Evolutionary conservation across 306 rosid species (phyloP).

Genomic region (Quercus glauca): DNA sequence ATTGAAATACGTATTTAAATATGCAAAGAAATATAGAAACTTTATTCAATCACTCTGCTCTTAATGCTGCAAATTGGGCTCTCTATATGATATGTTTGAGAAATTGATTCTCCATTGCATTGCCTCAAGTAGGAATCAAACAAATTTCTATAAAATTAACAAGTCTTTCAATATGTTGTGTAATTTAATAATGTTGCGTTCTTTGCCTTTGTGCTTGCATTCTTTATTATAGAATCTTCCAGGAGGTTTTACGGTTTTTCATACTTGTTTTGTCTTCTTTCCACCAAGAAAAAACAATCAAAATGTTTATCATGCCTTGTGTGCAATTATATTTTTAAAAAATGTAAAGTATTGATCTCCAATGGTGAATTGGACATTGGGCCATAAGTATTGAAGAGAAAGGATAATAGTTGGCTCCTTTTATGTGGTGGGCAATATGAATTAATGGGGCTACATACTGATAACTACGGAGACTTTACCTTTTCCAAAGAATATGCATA

Average conservation of each 20-base stretch:
- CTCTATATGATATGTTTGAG: not conserved
- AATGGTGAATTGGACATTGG: too few relatives aligned
- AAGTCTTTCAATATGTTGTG: not conserved
- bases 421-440: not conserved
- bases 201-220: not conserved
- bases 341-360: not conserved
- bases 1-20: not conserved
- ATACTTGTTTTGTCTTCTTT: not conserved
- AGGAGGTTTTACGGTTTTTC: not conserved
- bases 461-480: not conserved
- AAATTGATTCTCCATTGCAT: not conserved
- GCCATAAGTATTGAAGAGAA: not conserved
- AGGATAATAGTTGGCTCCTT: not conserved
- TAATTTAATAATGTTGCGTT: not conserved
- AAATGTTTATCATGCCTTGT: not conserved
- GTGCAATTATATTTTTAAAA: not conserved
- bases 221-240: not conserved
- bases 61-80: not conserved
- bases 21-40: not conserved
- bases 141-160: not conserved
- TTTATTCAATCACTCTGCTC: not conserved
- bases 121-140: not conserved
- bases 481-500: not conserved
- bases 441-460: not conserved
- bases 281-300: not conserved